A percentile compares a stretch with the other conserved stretches of the same genome.
phyloP scores from a whole-genome alignment of 805 yeast genomes.

The Lachancea fermentati region DNA sequence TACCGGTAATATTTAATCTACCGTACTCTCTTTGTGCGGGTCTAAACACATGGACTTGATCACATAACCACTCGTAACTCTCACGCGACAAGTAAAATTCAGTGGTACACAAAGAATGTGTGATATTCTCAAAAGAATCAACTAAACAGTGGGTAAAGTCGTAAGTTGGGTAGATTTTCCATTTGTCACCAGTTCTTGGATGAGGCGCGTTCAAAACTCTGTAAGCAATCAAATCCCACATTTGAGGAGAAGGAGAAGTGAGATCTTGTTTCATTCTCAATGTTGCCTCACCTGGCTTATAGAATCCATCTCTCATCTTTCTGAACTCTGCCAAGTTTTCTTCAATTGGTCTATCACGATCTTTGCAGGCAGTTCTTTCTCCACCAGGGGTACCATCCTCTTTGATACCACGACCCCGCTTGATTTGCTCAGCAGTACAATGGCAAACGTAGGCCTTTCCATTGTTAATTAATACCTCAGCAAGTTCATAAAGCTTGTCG shows the following conservation, averaged over 20 bases:
- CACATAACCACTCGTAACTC: slow-evolving; percentile 98
- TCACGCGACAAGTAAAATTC: slow-evolving; percentile 90
- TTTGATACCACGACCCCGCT: slow-evolving; percentile 82
- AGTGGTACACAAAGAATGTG: slow-evolving; percentile 94
- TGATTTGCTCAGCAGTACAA: slow-evolving; percentile 88
- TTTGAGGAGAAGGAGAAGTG: slow-evolving; percentile 88
- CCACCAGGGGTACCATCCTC: slow-evolving; percentile 94
- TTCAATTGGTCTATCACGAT: slow-evolving; percentile 66
- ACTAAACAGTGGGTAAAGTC: slow-evolving; percentile 99
- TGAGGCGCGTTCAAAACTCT: slow-evolving; percentile 89
- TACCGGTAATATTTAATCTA: slow-evolving; percentile 89
- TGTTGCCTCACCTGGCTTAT: slow-evolving; percentile 86
- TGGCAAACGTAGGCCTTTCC: slow-evolving; percentile 89
- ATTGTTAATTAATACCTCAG: slow-evolving; percentile 67
- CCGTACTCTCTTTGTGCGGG: slow-evolving; percentile 99
- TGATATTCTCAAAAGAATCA: slow-evolving; percentile 93
- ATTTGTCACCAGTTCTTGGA: slow-evolving; percentile 93
- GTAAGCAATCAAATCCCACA: slow-evolving; percentile 99
- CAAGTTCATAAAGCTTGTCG: slow-evolving; percentile 80
- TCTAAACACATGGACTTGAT: slow-evolving; percentile 87
- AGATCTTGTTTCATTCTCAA: slow-evolving; percentile 96
- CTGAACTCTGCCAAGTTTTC: slow-evolving; percentile 77
- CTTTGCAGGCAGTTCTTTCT: slow-evolving; percentile 75
- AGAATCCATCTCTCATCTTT: slow-evolving; percentile 86
- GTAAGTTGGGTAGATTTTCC: slow-evolving; percentile 98